Evolutionary conservation across 768 basidiomycete genomes (phyloP).

Genomic region (Boletellus sp.): DNA sequence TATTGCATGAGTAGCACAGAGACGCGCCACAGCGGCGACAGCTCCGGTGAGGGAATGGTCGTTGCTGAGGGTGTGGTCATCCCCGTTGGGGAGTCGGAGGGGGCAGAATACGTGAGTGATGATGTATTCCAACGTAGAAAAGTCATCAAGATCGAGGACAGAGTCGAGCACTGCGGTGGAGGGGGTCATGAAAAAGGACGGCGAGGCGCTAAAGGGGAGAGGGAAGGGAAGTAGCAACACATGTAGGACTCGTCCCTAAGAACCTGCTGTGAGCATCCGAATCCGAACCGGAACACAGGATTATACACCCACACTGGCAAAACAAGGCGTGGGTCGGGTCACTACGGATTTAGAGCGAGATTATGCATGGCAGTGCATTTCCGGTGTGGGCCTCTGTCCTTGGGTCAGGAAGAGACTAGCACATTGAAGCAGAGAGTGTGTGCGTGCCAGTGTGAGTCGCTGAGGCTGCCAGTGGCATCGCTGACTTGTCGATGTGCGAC

Average conservation of each 20-base stretch:
- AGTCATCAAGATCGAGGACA: conserved; percentile 1
- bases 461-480: too few relatives aligned
- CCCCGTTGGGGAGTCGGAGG: conserved; percentile 36
- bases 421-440: too few relatives aligned
- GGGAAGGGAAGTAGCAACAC: background rate
- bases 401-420: too few relatives aligned
- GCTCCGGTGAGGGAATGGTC: conserved; percentile 27
- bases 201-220: background rate
- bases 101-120: conserved; percentile 45
- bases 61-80: conserved; percentile 27
- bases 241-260: background rate
- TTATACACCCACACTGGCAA: conserved; percentile 1
- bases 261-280: conserved; percentile 1
- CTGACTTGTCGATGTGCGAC: too few relatives aligned
- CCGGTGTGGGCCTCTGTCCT: too few relatives aligned
- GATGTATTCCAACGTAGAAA: conserved; percentile 25
- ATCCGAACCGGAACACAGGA: conserved; percentile 12
- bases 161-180: conserved; percentile 9
- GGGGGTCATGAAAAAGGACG: background rate
- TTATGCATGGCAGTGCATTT: too few relatives aligned
- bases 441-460: too few relatives aligned
- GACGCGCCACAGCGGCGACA: conserved; percentile 14
- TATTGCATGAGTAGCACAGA: conserved; percentile 15
- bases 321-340: background rate
- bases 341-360: background rate